Evolutionary conservation across 139 green algal genomes (phyloP), one percentile per base, ranked within the genome.

Genomic region (Nannochloris sp.): DNA sequence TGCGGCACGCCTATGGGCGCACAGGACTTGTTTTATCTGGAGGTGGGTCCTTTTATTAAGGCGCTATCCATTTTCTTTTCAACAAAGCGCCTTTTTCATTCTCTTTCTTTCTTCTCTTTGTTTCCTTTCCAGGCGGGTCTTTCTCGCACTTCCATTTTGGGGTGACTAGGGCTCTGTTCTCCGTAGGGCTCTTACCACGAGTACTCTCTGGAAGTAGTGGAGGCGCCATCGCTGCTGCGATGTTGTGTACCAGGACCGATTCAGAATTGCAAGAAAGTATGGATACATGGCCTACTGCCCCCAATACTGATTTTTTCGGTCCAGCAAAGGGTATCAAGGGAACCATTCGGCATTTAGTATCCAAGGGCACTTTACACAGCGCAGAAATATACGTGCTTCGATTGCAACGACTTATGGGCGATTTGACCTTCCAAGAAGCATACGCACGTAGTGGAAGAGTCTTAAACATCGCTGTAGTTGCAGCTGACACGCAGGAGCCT

Each of bases 11-110:
- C 1, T 97, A 91, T 72, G 93, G 93, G 1, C 78, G 92, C 57
- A 97, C 93, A 0, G 93, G 88, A 6, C 82, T 99, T 48, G 77
- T 98, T 47, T 86, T 99, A 6, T 87, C 65, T 29, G 93, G 93
- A 12, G 93, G 93, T 6, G 45, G 92, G 13, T 54, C 34, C 38
- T 70, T 76, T 10, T 48, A 61, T n/a, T n/a, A n/a, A n/a, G n/a
- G n/a, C n/a, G n/a, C n/a, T n/a, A n/a, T n/a, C n/a, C n/a, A n/a
- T n/a, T n/a, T n/a, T n/a, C n/a, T n/a, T n/a, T n/a, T n/a, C n/a
- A n/a, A n/a, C n/a, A n/a, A n/a, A n/a, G n/a, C n/a, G n/a, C n/a
- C n/a, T n/a, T n/a, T n/a, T n/a, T n/a, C n/a, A n/a, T n/a, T n/a
- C n/a, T n/a, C n/a, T n/a, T n/a, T n/a, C n/a, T n/a, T n/a, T n/a